Base-by-base conservation (phyloP, 75 land plant species). In the Adiantum capillusveneris region DNA sequence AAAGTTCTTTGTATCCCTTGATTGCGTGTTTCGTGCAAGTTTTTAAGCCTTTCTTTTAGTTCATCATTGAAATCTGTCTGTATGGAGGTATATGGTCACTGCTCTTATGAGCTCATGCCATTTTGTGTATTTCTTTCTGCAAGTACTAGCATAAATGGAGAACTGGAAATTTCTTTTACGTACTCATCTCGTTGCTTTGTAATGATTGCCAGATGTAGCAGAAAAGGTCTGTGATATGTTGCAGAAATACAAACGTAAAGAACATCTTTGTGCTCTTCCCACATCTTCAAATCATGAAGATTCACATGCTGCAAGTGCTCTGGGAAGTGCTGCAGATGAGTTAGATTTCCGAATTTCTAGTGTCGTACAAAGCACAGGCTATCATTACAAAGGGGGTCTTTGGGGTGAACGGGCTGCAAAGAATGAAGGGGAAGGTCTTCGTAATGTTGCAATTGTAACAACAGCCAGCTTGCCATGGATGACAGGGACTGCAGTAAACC, bases 391-490 rank as follows among this genome's bases (percentile, higher is more conserved):
- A 11, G 97, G 84, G 29, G 88, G 86, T 0, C 69, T 80, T 42
- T 88, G 81, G 86, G 63, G 61, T 16, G 83, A 83, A 50, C 53
- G 39, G 25, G 55, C 7, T 19, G 53, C 34, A 26, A 79, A 74
- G 52, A 60, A 74, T 65, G 57, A 77, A 13, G 25, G 11, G 0
- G 64, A 80, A 7, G 51, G 60, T 28, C 74, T 65, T 59, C 80
- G 96, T n/a, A 78, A 85, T 73, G 85, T 93, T 64, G 98, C 98
- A 39, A 93, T 93, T 57, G 90, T 93, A 44, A 93, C 98, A 37
- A 93, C 98, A 43, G 98, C 98, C 27, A 89, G 96, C 51, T 82
- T 93, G 37, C 98, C 98, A 56, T 93, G 98, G 98, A 83, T 93
- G 98, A 93, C 98, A 7, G 98, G 98, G 51, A 93, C 98, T 29